Base-by-base conservation (phyloP, 192 early-diverging fungal species). In the Funneliformis mosseae region DNA sequence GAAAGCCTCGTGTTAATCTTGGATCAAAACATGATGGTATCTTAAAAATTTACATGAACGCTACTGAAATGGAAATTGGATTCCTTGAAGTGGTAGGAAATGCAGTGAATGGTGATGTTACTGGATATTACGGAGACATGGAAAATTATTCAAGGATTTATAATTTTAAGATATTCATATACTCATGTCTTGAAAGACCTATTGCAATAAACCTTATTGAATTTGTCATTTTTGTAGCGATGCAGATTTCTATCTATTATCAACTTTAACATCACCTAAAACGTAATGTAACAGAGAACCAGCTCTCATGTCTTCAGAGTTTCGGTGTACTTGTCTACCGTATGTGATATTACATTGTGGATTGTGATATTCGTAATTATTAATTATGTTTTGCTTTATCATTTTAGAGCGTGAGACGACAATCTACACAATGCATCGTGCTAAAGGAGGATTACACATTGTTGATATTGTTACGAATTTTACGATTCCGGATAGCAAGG, bases 191-290 rank as follows among this genome's bases (percentile, higher is more conserved):
- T n/a, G n/a, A n/a, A n/a, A n/a, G n/a, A n/a, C n/a, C n/a, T n/a
- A n/a, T n/a, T n/a, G n/a, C 74, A 76, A 25, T 76, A 76, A 76
- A 76, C 25, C 8, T 62, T 76, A n/a, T n/a, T n/a, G n/a, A n/a
- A n/a, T n/a, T n/a, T n/a, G n/a, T n/a, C n/a, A n/a, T n/a, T 55
- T 76, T 76, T 76, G 25, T 76, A 76, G 74, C n/a, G 14, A 76
- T 76, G 75, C 59, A 76, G 23, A 23, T 76, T 14, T 76, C 59
- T 39, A 76, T 76, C 11, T 62, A 63, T 63, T 76, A 76, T 18
- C 59, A 62, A 39, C 33, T 10, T 23, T 28, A 62, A 21, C 59
- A 76, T 23, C 75, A 76, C 60, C 18, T 76, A 76, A 27, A 43
- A 76, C 60, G 59, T 62, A 76, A 76, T 63, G 75, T 38, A 18